Base-by-base conservation (phyloP, 495 filamentous ascomycete species). In the Trichoderma virens region DNA sequence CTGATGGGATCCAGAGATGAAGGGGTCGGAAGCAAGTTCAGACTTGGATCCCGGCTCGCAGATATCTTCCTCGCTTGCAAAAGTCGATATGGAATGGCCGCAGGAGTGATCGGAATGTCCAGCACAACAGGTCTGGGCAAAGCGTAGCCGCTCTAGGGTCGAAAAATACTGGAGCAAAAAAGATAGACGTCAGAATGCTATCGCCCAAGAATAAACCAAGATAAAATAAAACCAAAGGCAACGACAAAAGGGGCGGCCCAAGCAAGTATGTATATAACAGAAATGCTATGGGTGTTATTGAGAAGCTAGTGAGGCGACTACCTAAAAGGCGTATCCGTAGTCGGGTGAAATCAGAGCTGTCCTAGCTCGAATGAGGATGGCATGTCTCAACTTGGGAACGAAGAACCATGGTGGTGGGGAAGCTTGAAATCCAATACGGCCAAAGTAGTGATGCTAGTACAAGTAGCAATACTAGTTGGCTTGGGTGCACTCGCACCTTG, bases 101-200 rank as follows among this genome's bases (percentile, higher is more conserved):
- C 70, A 72, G 70, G 76, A 71, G 64, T 72, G 72, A 71, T 75
- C 71, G 63, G 73, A 67, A 51, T 69, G 64, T 47, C 68, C 67
- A 5, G 73, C 25, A 30, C 27, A 73, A 39, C 27, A 23, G 64
- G 68, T 65, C 64, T 85, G 85, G 28, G 86, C 86, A 67, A 88
- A 82, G 68, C 85, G 78, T 63, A 89, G 72, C 62, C 86, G 76
- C 70, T 89, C 86, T 63, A 88, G 75, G 11, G 84, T 86, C 23
- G 86, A 88, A 70, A 88, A 88, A 69, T 86, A 89, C 86, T 89
- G 69, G 38, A 70, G 7, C 25, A 13, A 16, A n/a, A 30, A 56
- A 9, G 11, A 30, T 5, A 27, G 9, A 56, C 30, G 27, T 56
- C 27, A 56, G 51, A 56, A 30, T 20, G 13, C 16, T 2, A 20